Percentiles rank a stretch among this genome's conserved stretches.
These are phyloP conservation scores for Trichoderma reesei DNA, from an alignment of 495 filamentous ascomycete species.

Conservation along the genomic window DNA sequence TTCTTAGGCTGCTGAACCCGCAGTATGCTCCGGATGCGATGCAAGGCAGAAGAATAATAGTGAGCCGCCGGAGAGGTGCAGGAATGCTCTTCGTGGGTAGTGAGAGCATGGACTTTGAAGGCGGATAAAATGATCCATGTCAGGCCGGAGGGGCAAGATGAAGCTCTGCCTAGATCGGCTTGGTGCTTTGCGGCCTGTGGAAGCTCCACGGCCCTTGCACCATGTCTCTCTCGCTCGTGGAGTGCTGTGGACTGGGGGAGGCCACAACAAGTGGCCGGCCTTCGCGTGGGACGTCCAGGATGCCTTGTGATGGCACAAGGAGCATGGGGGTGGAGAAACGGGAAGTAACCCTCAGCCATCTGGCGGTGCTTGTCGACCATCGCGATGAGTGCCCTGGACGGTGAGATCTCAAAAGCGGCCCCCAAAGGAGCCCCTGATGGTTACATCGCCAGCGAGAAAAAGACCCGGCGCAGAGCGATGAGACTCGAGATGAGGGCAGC, in stretches of 20 bases:
- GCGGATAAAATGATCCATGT: neutral
- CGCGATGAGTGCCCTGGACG: neutral
- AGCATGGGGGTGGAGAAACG: neutral
- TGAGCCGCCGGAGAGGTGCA: neutral
- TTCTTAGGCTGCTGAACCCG: neutral
- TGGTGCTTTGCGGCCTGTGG: neutral
- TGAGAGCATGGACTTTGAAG: neutral
- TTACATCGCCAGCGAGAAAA: conserved; percentile 6
- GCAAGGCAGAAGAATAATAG: neutral
- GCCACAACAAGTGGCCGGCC: neutral
- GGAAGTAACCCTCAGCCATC: conserved; percentile 8
- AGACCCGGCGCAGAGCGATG: conserved; percentile 1
- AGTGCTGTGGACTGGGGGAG: neutral
- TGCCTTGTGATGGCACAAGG: neutral
- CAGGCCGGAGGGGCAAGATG: neutral
- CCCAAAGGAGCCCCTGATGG: conserved; percentile 5
- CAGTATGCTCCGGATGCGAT: neutral
- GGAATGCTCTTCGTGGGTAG: too few relatives aligned
- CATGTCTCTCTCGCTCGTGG: neutral
- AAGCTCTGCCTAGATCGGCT: neutral
- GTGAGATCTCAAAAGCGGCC: conserved; percentile 6
- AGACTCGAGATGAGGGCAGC: conserved; percentile 1
- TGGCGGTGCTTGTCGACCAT: neutral
- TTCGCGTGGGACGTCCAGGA: conserved; percentile 3
- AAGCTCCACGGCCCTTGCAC: neutral